A percentile compares a stretch with the other conserved stretches of the same genome.
phyloP scores from a whole-genome alignment of 2,329 filamentous ascomycete species.

The Fusarium guadeloupense region DNA sequence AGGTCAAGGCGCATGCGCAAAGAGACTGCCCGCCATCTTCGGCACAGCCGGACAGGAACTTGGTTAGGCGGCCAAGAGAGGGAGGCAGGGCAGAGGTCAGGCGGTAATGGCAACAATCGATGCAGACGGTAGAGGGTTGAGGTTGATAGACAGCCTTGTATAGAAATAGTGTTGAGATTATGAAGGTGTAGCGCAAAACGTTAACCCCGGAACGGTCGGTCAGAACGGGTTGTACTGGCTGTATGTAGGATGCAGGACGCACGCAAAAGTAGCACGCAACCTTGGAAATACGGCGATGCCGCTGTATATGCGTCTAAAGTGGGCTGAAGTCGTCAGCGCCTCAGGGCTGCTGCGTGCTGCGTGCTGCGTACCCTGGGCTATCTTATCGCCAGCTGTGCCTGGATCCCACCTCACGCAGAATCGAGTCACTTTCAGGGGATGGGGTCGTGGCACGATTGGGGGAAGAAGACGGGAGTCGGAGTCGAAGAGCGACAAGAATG shows the following conservation, averaged over 20 bases:
- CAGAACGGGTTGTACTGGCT: constrained; percentile 30
- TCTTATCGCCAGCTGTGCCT: constrained; percentile 27
- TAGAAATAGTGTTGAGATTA: constrained; percentile 22
- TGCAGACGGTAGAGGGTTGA: constrained; percentile 16
- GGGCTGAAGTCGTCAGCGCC: constrained; percentile 34
- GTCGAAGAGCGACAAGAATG: constrained; percentile 14
- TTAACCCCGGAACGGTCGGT: constrained; percentile 42
- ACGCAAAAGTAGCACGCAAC: constrained; percentile 2
- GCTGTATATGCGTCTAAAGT: constrained; percentile 34
- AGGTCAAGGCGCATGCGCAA: constrained; percentile 41
- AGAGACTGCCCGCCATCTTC: constrained; percentile 44
- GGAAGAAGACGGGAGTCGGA: neutral
- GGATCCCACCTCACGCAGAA: constrained; percentile 14
- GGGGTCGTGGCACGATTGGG: constrained; percentile 21
- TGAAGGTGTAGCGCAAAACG: constrained; percentile 16
- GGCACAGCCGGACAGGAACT: constrained; percentile 40
- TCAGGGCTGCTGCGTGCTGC: constrained; percentile 22
- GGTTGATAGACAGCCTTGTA: constrained; percentile 19
- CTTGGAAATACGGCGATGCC: constrained; percentile 28
- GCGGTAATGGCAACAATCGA: constrained; percentile 22
- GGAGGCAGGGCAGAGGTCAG: constrained; percentile 18
- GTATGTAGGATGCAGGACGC: neutral
- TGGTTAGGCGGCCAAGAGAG: constrained; percentile 18
- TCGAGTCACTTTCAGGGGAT: constrained; percentile 37
- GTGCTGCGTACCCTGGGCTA: constrained; percentile 7